phyloP scores from a whole-genome alignment of 441 rosid genomes.

The Populus hybrid region DNA sequence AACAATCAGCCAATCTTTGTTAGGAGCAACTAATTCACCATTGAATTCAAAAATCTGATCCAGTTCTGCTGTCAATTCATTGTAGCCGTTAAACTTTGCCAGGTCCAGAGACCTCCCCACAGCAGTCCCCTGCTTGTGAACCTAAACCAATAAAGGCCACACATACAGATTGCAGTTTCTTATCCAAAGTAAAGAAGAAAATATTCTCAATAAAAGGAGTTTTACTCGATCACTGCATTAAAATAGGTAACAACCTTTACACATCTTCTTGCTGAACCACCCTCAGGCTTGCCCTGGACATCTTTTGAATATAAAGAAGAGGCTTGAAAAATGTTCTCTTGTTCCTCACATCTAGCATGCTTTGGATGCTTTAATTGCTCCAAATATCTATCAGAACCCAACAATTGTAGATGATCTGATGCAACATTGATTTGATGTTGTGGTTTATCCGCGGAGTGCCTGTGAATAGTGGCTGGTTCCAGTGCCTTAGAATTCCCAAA shows the following conservation, averaged over 20 bases:
- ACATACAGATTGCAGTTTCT: neutral
- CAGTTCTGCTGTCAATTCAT: conserved; percentile 56
- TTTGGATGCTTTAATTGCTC: conserved; percentile 3
- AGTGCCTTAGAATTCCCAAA: conserved; percentile 28
- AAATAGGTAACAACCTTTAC: conserved; percentile 39
- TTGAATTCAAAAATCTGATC: conserved; percentile 70
- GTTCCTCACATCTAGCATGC: conserved; percentile 3
- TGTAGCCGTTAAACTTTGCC: conserved; percentile 56
- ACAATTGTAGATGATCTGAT: neutral
- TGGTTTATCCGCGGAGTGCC: neutral
- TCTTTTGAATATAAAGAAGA: conserved; percentile 15
- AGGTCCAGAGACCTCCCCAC: conserved; percentile 83
- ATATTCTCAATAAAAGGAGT: neutral
- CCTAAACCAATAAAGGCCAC: conserved; percentile 35
- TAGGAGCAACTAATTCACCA: conserved; percentile 54
- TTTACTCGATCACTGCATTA: neutral
- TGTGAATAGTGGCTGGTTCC: conserved; percentile 2
- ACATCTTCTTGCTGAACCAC: conserved; percentile 52
- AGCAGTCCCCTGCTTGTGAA: conserved; percentile 71
- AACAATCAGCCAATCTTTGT: conserved; percentile 62
- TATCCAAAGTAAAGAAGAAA: neutral
- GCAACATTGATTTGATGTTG: neutral
- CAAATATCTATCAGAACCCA: conserved; percentile 2
- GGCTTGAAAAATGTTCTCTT: neutral
- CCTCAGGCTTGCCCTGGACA: conserved; percentile 28